phyloP scores from a whole-genome alignment of 1,284 basidiomycete genomes.

The Leucoagaricus sp. region DNA sequence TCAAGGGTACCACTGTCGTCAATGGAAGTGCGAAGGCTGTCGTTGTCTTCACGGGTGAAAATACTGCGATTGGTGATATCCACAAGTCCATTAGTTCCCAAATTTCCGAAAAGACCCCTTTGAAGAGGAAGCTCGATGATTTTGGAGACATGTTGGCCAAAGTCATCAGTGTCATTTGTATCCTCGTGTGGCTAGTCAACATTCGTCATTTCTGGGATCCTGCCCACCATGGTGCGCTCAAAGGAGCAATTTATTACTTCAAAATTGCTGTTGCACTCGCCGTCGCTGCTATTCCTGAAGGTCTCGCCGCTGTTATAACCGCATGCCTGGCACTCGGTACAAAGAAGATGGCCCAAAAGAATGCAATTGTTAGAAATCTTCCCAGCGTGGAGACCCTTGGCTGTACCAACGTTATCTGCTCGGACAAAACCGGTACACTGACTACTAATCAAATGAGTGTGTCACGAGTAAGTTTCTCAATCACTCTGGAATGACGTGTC shows the following conservation, averaged over 20 bases:
- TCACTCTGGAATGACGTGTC: constrained; percentile 45
- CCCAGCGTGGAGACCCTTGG: constrained; percentile 97
- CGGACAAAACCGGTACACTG: constrained; percentile 95
- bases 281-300: constrained; percentile 95
- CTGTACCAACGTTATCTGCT: constrained; percentile 96
- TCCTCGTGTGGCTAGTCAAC: constrained; percentile 96
- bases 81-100: constrained; percentile 91
- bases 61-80: constrained; percentile 93
- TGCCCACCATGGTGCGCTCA: constrained; percentile 83
- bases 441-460: constrained; percentile 98
- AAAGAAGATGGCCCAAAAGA: constrained; percentile 97
- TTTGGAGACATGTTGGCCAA: constrained; percentile 96
- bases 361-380: constrained; percentile 93
- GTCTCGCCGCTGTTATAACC: constrained; percentile 93
- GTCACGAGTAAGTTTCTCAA: constrained; percentile 59
- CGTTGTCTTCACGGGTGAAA: constrained; percentile 82
- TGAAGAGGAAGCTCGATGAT: constrained; percentile 95
- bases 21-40: constrained; percentile 86
- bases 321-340: constrained; percentile 95
- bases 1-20: constrained; percentile 89
- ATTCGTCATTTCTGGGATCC: constrained; percentile 93
- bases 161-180: constrained; percentile 93
- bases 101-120: constrained; percentile 90
- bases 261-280: constrained; percentile 97
- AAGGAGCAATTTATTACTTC: constrained; percentile 96